Conservation (phyloP, 1,284 basidiomycete genomes). For the Ustilago shanxiensis region DNA sequence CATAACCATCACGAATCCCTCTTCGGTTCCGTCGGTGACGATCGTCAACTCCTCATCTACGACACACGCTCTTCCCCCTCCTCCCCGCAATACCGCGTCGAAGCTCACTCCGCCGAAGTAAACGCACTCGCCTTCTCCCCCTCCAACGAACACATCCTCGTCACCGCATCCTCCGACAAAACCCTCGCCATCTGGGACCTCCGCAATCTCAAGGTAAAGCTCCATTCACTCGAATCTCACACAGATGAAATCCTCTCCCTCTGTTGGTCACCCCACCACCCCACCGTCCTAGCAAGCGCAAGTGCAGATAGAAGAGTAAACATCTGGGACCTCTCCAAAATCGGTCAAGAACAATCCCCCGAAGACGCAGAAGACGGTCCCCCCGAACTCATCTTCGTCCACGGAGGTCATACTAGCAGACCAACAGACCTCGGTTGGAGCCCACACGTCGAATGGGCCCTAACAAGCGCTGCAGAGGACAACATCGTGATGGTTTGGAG, state of each 20-base stretch:
- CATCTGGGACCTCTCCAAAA: conserved; percentile 92
- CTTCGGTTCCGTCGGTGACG: conserved; percentile 97
- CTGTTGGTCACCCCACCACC: conserved; percentile 92
- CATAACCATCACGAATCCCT: conserved; percentile 84
- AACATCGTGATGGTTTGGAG: conserved; percentile 68
- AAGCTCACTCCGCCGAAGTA: conserved; percentile 89
- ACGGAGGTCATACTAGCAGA: conserved; percentile 67
- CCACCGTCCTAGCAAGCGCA: conserved; percentile 72
- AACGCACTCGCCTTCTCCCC: conserved; percentile 92
- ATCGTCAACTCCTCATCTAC: conserved; percentile 94
- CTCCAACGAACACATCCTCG: conserved; percentile 82
- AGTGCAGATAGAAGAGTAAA: conserved; percentile 93
- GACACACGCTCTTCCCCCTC: conserved; percentile 79
- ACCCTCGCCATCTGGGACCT: conserved; percentile 91
- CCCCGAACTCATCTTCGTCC: conserved; percentile 73
- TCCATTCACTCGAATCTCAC: conserved; percentile 93
- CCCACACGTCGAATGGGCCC: conserved; percentile 65
- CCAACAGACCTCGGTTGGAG: conserved; percentile 68
- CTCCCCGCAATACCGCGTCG: conserved; percentile 79
- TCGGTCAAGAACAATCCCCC: conserved; percentile 95
- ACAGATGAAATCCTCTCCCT: conserved; percentile 94
- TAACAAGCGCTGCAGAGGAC: conserved; percentile 66
- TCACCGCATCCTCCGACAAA: conserved; percentile 97
- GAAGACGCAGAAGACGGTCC: conserved; percentile 97
- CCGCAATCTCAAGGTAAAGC: conserved; percentile 79